Evolutionary conservation across 768 basidiomycete species (phyloP).

Genomic region (Boletellus sp.): DNA sequence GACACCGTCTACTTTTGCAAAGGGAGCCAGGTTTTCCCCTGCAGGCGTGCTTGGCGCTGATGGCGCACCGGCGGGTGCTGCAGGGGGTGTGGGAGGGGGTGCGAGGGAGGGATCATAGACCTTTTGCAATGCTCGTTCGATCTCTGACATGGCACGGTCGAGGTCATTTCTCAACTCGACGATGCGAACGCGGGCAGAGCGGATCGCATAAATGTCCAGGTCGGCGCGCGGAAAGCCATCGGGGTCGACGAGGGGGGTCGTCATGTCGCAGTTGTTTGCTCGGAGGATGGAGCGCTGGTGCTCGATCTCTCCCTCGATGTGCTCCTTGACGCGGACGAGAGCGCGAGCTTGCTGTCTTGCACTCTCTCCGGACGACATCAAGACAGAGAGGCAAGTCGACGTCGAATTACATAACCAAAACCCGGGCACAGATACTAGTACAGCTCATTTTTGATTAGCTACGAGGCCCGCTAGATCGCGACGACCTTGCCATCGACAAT

Average conservation of each 20-base stretch:
- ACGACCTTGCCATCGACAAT: slow-evolving; percentile 56
- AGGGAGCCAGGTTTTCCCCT: slow-evolving; percentile 39
- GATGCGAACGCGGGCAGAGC: slow-evolving; percentile 71
- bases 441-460: neutral
- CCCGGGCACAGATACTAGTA: neutral
- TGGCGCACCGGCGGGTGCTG: slow-evolving; percentile 23
- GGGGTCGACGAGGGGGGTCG: slow-evolving; percentile 72
- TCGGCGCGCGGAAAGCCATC: slow-evolving; percentile 90
- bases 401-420: slow-evolving; percentile 10
- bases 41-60: slow-evolving; percentile 17
- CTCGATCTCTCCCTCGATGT: slow-evolving; percentile 69
- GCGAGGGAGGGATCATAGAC: slow-evolving; percentile 53
- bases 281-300: slow-evolving; percentile 59
- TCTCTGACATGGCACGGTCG: slow-evolving; percentile 55
- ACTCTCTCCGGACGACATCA: slow-evolving; percentile 38
- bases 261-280: slow-evolving; percentile 60
- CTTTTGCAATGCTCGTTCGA: slow-evolving; percentile 63
- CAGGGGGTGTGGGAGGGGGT: neutral
- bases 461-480: slow-evolving; percentile 21
- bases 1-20: slow-evolving; percentile 81
- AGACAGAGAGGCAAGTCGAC: slow-evolving; percentile 24
- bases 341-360: slow-evolving; percentile 56
- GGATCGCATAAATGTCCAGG: slow-evolving; percentile 78
- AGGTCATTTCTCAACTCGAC: slow-evolving; percentile 81
- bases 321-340: slow-evolving; percentile 66